Percentiles rank a stretch among this genome's conserved stretches.
Evolutionary conservation across 2,329 filamentous ascomycete species (phyloP).

Genomic region (Sporothrix humicola): DNA sequence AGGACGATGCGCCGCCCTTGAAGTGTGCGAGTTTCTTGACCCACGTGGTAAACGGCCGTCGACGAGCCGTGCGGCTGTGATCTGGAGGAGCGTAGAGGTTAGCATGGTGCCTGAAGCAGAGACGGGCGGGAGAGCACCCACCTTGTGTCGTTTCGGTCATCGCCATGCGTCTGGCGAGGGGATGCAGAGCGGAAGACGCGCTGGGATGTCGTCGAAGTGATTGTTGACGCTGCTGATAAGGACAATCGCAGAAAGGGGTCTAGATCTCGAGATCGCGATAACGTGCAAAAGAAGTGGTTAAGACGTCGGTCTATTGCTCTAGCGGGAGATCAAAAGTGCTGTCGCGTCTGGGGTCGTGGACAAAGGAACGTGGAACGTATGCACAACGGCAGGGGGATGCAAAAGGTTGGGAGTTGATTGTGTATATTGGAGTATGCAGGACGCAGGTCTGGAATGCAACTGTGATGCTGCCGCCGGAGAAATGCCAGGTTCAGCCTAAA

Average conservation of each 20-base stretch:
- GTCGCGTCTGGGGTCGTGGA: slow-evolving; percentile 10
- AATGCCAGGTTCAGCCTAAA: slow-evolving; percentile 28
- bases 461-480: slow-evolving; percentile 11
- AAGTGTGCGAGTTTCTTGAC: slow-evolving; percentile 92
- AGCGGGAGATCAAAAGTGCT: background rate
- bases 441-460: slow-evolving; percentile 17
- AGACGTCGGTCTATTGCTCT: background rate
- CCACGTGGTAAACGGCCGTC: slow-evolving; percentile 88
- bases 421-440: slow-evolving; percentile 1
- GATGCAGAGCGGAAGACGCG: background rate
- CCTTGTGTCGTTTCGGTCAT: slow-evolving; percentile 44
- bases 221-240: slow-evolving; percentile 6
- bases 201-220: background rate
- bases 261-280: background rate
- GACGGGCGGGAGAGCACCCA: slow-evolving; percentile 30
- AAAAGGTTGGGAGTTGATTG: slow-evolving; percentile 1
- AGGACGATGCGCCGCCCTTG: slow-evolving; percentile 61
- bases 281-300: background rate
- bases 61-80: slow-evolving; percentile 66
- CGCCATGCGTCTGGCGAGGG: slow-evolving; percentile 36
- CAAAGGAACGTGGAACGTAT: background rate
- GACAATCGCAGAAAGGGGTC: background rate
- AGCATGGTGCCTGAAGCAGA: background rate
- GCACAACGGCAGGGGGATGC: background rate
- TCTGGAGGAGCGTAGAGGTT: slow-evolving; percentile 54